Evolutionary conservation across 2,329 filamentous ascomycete species (phyloP).

Genomic region (Penicillium oxalicum): DNA sequence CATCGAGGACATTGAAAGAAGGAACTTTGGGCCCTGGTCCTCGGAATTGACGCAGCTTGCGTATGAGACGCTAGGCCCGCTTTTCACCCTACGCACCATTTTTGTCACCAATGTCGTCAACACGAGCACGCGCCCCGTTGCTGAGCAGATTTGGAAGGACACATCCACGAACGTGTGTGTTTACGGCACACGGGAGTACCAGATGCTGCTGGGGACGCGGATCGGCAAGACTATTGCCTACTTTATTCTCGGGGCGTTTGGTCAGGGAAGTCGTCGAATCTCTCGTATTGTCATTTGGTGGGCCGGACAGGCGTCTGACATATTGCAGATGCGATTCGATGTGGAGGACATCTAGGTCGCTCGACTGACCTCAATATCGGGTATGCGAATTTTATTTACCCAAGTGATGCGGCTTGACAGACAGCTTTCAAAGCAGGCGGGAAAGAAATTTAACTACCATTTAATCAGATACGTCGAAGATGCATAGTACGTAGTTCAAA

Average conservation of each 20-base stretch:
- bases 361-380: too few relatives aligned
- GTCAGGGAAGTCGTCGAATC: not conserved
- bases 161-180: not conserved
- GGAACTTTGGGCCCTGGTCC: not conserved
- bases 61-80: not conserved
- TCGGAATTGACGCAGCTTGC: not conserved
- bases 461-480: too few relatives aligned
- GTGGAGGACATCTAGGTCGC: not conserved
- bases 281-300: not conserved
- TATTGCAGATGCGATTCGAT: slow-evolving; percentile 1
- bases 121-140: not conserved
- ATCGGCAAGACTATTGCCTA: not conserved
- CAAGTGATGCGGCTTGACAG: too few relatives aligned
- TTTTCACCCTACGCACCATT: not conserved
- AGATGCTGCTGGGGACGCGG: not conserved
- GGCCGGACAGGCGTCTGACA: not conserved
- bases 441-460: too few relatives aligned
- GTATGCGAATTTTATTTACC: too few relatives aligned
- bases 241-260: not conserved
- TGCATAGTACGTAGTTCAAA: too few relatives aligned
- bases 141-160: fast-evolving
- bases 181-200: not conserved
- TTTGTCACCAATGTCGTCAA: not conserved
- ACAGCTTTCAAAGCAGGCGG: too few relatives aligned
- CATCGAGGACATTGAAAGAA: not conserved